Evolutionary conservation across 176 grass and related monocot species (phyloP).

Genomic region (Ensete glaucum): DNA sequence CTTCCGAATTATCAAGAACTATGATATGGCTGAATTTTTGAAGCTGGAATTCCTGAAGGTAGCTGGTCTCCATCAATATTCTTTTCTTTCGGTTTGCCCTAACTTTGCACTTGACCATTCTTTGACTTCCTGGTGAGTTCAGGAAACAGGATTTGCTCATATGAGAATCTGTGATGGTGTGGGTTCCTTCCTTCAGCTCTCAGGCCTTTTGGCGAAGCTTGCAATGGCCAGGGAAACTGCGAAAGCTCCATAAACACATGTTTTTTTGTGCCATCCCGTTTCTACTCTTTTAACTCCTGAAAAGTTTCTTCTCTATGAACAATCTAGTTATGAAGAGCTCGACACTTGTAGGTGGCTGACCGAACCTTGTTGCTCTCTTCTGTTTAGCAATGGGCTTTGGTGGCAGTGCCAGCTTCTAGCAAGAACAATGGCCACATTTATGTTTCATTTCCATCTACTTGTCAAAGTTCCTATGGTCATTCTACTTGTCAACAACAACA

Average conservation of each 20-base stretch:
- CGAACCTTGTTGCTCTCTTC: neutral
- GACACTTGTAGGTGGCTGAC: neutral
- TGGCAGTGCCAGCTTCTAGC: neutral
- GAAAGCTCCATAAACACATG: conserved; percentile 28
- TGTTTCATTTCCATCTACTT: neutral
- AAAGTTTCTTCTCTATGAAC: neutral
- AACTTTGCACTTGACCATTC: neutral
- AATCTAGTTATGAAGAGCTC: neutral
- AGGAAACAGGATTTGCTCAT: conserved; percentile 95
- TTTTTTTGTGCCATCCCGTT: neutral
- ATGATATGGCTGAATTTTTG: conserved; percentile 92
- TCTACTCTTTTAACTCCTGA: neutral
- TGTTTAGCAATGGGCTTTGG: neutral
- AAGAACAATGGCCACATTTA: neutral
- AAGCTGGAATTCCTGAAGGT: conserved; percentile 96
- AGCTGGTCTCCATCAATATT: neutral
- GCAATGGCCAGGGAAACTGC: conserved; percentile 57
- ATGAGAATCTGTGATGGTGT: conserved; percentile 99
- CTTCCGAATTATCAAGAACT: conserved; percentile 88
- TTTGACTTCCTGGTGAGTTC: conserved; percentile 4
- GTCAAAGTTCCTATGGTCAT: neutral
- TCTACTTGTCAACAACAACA: neutral
- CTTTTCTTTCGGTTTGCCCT: neutral
- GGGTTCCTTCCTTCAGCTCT: conserved; percentile 84
- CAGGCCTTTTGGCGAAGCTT: conserved; percentile 81